Evolutionary conservation across 306 rosid species (phyloP), one percentile per base, ranked within the genome.

Genomic region (Coriaria nepalensis): DNA sequence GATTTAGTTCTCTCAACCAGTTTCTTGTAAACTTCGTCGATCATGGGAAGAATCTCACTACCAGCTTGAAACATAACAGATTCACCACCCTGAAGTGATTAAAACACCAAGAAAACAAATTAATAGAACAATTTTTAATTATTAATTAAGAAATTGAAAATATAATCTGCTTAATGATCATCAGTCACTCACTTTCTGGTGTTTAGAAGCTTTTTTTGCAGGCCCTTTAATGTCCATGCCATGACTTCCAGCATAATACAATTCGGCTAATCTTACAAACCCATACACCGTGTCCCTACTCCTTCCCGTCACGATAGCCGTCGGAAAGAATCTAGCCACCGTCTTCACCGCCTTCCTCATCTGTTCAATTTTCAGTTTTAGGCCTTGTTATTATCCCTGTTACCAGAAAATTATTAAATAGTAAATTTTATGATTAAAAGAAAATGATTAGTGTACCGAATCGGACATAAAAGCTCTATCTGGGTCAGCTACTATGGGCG

Each of bases 191-290:
- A 83, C 97, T 67, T 73, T 64, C 56, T 58, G 72, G 77, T 66
- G 57, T 75, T 79, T 74, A 60, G 82, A 68, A 54, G 65, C 72
- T 71, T 69, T 20, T 68, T 59, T 79, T 56, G 90, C 72, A 35
- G 97, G 97, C 8, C 95, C 97, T 65, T 77, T 66, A 53, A 90
- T 90, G 62, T 90, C 98, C 98, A 90, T 90, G 15, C 98, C 98
- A 77, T 90, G 98, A 71, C 98, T 90, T 55, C 98, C 98, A 34
- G 98, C 98, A 65, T 90, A 90, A 72, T 81, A 90, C 39, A 90
- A 62, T 69, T 90, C 98, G 29, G 81, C 84, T 71, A 90, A 62
- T 4, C 70, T 75, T 55, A 90, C 86, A 54, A 90, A 90, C 39
- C 66, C 72, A 62, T 73, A 90, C 6, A 86, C 98, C 87, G 79